Evolutionary conservation across 1,139 yeast genomes (phyloP).

Genomic region (Lodderomyces metapsilosis): DNA sequence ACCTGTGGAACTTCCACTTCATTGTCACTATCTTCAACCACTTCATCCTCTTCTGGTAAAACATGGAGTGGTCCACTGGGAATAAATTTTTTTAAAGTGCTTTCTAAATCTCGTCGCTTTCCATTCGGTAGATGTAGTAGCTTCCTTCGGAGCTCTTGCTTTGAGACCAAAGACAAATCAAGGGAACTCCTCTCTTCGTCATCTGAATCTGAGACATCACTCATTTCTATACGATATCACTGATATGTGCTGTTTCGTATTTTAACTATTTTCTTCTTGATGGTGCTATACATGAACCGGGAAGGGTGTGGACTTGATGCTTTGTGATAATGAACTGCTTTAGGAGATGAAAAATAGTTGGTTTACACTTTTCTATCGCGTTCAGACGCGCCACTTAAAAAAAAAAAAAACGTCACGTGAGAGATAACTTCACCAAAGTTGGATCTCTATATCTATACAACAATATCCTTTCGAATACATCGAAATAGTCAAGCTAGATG

Average conservation of each 20-base stretch:
- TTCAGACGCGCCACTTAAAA: no score
- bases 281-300: constrained; percentile 1
- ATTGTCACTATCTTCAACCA: constrained; percentile 9
- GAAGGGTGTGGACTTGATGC: not conserved
- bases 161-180: constrained; percentile 8
- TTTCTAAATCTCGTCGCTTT: constrained; percentile 4
- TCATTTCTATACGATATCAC: constrained; percentile 2
- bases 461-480: no score
- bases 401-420: no score
- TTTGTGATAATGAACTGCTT: no score
- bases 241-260: not conserved
- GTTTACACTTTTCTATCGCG: no score
- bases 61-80: not conserved
- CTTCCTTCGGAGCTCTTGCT: constrained; percentile 6
- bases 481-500: no score
- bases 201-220: constrained; percentile 20
- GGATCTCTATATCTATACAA: no score
- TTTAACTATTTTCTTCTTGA: not conserved
- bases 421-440: no score
- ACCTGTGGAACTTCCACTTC: no score
- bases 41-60: constrained; percentile 2
- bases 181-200: constrained; percentile 6
- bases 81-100: not conserved
- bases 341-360: no score
- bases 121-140: constrained; percentile 10